Base-by-base conservation (phyloP, 106 monocot species). In the Acorus calamus region DNA sequence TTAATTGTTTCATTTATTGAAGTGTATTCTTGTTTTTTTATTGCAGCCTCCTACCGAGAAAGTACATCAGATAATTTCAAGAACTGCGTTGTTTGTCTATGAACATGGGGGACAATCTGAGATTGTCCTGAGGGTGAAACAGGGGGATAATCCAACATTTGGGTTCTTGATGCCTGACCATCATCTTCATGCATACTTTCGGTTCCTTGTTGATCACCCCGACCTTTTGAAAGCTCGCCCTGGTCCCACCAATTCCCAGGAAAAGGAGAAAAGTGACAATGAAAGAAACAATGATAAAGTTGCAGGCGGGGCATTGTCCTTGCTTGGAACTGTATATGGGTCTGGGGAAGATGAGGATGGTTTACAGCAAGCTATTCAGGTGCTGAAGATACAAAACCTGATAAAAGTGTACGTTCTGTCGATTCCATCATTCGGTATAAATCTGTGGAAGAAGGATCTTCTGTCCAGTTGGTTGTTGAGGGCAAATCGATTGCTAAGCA, bases 91-190 rank as follows among this genome's bases (percentile, higher is more conserved):
- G 57, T 96, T 96, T 74, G 90, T 96, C 9, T 87, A 70, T 56
- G 60, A 78, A 55, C 81, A 96, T 68, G 94, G 94, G 7, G 90
- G 94, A 8, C 94, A 96, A 60, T 90, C 94, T 12, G 94, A 96
- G 74, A 87, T 96, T 73, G 80, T 96, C 47, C 74, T 96, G 55
- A 77, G 94, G 61, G 94, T 96, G 11, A 96, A 96, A 61, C 94
- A 96, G 45, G 94, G 94, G 42, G 70, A 78, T 57, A 96, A 96
- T 52, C 94, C 94, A 52, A 87, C 90, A 51, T 96, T 96, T 90
- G 94, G 90, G 13, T 96, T 96, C 68, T 80, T 96, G 63, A 87
- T 96, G 90, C 94, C 94, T n/a, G 87, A 90, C 53, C 77, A 96
- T 69, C 81, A 84, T 57, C 86, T 96, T 49, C 94, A 96, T 63